Base-by-base conservation (phyloP, 2,329 filamentous ascomycete genomes). In the Monascus ruber region DNA sequence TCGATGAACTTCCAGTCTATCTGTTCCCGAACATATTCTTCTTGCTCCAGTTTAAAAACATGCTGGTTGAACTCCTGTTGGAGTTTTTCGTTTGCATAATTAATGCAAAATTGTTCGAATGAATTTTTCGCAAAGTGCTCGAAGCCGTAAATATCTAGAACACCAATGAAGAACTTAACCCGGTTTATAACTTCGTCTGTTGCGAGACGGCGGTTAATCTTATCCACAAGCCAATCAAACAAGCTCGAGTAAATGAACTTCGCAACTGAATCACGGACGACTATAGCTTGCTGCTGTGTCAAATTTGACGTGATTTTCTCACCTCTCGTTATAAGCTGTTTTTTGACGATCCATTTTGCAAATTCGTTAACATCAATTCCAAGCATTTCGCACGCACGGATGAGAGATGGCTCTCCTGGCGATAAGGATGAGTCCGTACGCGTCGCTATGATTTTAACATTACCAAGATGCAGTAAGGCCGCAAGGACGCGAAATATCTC, bases 1-100 rank as follows among this genome's bases (percentile, higher is more conserved):
- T 98, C 91, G 59, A 98, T 98, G 59, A 98, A 98, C 6, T 85
- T 95, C 91, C 91, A 98, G 66, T 96, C 88, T 49, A 98, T 98
- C 67, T 96, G 74, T 66, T 98, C 91, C 40, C 82, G 79, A 32
- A 95, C 76, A 59, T 98, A 98, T 64, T 98, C 91, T 60, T 98
- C 91, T 62, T 98, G 91, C 63, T 98, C 91, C 24, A 98, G 76
- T 65, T 96, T 95, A 76, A 98, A 98, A 29, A 98, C 91, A 57
- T 98, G 91, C 60, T 93, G 86, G 66, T 98, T 98, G 72, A 98
- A 98, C 62, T 96, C 89, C 62, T 98, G 91, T 61, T 98, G 91
- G 39, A 98, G 71, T 67, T 98, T 98, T 66, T 98, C 91, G 64
- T 98, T 98, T 65, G 91, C 91, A 57, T 98, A 98, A 66, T 98